Base-by-base conservation (phyloP, 2,329 filamentous ascomycete species). In the Fusarium veterinarium region DNA sequence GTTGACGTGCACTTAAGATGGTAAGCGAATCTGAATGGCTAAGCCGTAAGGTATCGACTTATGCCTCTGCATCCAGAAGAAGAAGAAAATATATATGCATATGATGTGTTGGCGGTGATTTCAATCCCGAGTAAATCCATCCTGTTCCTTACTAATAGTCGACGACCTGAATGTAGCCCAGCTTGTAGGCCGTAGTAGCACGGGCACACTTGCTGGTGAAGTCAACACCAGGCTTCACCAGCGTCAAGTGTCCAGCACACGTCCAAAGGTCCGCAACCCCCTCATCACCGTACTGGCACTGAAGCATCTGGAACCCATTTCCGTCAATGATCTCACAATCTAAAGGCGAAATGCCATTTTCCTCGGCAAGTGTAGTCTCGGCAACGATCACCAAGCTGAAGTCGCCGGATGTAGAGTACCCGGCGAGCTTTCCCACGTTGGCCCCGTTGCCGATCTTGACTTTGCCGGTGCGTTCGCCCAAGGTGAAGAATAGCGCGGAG, bases 261-360 rank as follows among this genome's bases (percentile, higher is more conserved):
- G 23, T 28, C 49, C 33, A 53, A 3, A 53, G 37, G 3, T 53
- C 23, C 0, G 33, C 33, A 16, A 4, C 5, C 0, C 30, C 48
- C 1, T 4, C 1, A 8, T 52, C 33, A 2, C 17, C 17, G 3
- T 16, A 52, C 3, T 52, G 13, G 6, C 49, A 52, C 23, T 52
- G 23, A 28, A 51, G 30, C 4, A 4, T 8, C 17, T 14, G 11
- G 19, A 6, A 19, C 9, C 9, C 14, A 19, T 2, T 20, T 5
- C 2, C 23, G 6, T 28, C 1, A 4, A 46, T 6, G 10, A 48
- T 31, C 7, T 14, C 14, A 19, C 48, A 51, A 3, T 33, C 30
- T 1, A 51, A 0, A 7, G 30, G 46, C 0, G 10, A 6, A 10
- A 51, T 4, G 1, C n/a, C 30, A 5, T 35, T 25, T 0, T 51